Conservation (phyloP, 176 grass and related monocot genomes). For the Musa acuminata region DNA sequence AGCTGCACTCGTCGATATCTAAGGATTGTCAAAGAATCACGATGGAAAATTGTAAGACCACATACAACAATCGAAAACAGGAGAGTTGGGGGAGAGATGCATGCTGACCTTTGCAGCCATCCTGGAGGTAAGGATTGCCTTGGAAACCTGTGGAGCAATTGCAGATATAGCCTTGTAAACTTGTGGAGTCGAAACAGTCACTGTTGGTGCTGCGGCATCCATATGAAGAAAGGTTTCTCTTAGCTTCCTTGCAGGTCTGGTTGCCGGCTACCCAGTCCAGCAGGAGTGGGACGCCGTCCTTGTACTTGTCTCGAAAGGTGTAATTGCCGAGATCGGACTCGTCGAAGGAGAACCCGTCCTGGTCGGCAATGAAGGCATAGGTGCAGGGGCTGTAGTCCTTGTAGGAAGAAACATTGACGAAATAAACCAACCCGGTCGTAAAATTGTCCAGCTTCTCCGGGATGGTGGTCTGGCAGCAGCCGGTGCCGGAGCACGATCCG, state of each 20-base stretch:
- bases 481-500: not conserved
- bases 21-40: not conserved
- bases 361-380: not conserved
- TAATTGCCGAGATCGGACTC: not conserved
- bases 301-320: too few relatives aligned
- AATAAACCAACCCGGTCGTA: not conserved
- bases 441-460: not conserved
- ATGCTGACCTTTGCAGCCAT: not conserved
- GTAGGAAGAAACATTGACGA: too few relatives aligned
- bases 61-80: too few relatives aligned
- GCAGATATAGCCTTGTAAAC: not conserved
- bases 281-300: not conserved
- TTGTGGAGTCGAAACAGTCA: not conserved
- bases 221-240: not conserved
- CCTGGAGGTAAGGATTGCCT: not conserved
- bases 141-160: not conserved
- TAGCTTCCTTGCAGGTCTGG: not conserved
- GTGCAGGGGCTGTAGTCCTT: not conserved
- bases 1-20: not conserved
- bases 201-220: not conserved
- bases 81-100: not conserved
- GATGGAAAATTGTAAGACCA: not conserved
- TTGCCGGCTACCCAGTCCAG: not conserved
- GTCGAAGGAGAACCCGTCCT: not conserved
- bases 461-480: not conserved